Evolutionary conservation across 1,284 basidiomycete genomes (phyloP).

Genomic region (Tausonia pullulans): DNA sequence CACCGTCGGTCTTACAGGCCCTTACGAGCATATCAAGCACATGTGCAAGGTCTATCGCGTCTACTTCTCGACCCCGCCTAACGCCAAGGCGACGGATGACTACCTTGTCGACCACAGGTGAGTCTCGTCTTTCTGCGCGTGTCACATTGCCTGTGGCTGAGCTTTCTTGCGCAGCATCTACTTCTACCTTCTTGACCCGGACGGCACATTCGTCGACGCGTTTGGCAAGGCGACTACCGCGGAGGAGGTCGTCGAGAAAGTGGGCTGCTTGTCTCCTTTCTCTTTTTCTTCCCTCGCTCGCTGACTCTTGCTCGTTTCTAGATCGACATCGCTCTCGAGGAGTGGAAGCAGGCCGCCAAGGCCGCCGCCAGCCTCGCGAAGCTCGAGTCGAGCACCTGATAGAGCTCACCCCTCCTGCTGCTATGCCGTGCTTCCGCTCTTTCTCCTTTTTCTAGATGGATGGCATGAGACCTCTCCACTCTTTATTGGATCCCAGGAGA

Average conservation of each 20-base stretch:
- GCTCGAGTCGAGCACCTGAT: too few species aligned
- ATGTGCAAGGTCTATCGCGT: slow-evolving; percentile 93
- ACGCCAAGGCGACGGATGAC: slow-evolving; percentile 60
- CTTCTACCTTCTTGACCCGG: slow-evolving; percentile 96
- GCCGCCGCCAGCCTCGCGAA: neutral
- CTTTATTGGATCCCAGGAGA: too few species aligned
- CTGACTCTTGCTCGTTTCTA: too few species aligned
- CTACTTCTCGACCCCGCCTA: slow-evolving; percentile 94
- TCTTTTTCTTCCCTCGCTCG: too few species aligned
- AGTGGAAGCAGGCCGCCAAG: slow-evolving; percentile 1
- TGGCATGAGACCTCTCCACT: too few species aligned
- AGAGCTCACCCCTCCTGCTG: too few species aligned
- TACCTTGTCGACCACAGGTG: slow-evolving; percentile 83
- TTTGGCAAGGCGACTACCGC: slow-evolving; percentile 75
- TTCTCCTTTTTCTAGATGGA: too few species aligned
- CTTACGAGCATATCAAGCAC: slow-evolving; percentile 73
- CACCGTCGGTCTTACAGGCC: slow-evolving; percentile 76
- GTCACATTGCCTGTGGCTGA: neutral
- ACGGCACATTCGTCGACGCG: slow-evolving; percentile 89
- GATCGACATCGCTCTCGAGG: neutral
- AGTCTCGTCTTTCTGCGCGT: slow-evolving; percentile 18
- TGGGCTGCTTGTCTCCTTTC: slow-evolving; percentile 22
- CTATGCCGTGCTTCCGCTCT: too few species aligned
- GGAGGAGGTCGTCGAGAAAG: slow-evolving; percentile 52
- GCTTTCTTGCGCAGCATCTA: slow-evolving; percentile 51